Percentiles rank a stretch among this genome's conserved stretches.
Conservation (phyloP, 352 stramenopile species). For the Globisporangium perplexum region DNA sequence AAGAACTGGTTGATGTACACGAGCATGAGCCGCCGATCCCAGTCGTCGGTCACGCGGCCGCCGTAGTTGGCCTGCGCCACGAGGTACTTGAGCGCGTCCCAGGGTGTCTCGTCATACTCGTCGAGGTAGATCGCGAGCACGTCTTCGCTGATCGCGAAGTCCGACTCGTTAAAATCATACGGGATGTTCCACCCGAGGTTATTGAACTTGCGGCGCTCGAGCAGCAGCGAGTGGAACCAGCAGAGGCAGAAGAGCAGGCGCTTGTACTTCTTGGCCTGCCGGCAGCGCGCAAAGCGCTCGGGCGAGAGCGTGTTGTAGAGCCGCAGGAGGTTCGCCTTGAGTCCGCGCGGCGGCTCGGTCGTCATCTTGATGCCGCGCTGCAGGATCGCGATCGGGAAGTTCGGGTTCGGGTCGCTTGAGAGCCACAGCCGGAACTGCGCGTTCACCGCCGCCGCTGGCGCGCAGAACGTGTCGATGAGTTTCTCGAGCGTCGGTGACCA, state of each 20-base stretch:
- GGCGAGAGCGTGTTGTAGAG: slow-evolving; percentile 92
- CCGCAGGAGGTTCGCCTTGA: slow-evolving; percentile 91
- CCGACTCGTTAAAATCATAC: slow-evolving; percentile 97
- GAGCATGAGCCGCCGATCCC: slow-evolving; percentile 93
- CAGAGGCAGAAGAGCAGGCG: slow-evolving; percentile 92
- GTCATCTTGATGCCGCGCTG: slow-evolving; percentile 96
- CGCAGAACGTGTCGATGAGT: slow-evolving; percentile 88
- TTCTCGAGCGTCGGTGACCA: slow-evolving; percentile 95
- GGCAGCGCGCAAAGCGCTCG: slow-evolving; percentile 84
- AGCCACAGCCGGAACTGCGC: slow-evolving; percentile 92
- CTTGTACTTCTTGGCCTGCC: slow-evolving; percentile 88
- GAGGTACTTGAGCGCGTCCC: slow-evolving; percentile 94
- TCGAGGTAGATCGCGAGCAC: slow-evolving; percentile 94
- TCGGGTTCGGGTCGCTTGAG: slow-evolving; percentile 88
- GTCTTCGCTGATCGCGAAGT: slow-evolving; percentile 96
- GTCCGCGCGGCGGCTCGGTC: slow-evolving; percentile 90
- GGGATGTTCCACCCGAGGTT: slow-evolving; percentile 96
- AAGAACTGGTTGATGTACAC: slow-evolving; percentile 97
- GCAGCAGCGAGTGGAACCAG: slow-evolving; percentile 95
- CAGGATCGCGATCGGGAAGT: slow-evolving; percentile 95
- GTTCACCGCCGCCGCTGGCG: slow-evolving; percentile 56
- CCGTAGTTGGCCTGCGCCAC: slow-evolving; percentile 97
- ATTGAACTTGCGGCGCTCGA: slow-evolving; percentile 96
- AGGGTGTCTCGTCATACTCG: slow-evolving; percentile 90
- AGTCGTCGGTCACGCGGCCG: slow-evolving; percentile 94